A percentile compares a stretch with the other conserved stretches of the same genome.
Evolutionary conservation across 768 basidiomycete species (phyloP).

Genomic region (Lepiota brunneoincarnata): DNA sequence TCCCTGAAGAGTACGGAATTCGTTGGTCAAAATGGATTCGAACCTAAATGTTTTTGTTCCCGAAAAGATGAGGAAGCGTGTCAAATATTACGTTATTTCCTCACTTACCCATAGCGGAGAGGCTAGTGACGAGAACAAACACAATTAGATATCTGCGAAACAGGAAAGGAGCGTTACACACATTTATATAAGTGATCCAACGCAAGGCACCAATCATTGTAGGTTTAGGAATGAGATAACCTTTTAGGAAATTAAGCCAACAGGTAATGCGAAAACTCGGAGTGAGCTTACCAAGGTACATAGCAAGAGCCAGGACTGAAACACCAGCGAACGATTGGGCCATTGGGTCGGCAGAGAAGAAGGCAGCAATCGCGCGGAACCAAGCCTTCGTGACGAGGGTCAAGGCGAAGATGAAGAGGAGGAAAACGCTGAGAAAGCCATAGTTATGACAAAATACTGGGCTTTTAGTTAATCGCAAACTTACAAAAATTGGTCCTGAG

Average conservation of each 20-base stretch:
- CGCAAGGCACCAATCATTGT: slow-evolving; percentile 67
- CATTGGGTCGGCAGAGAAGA: slow-evolving; percentile 55
- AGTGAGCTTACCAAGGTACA: slow-evolving; percentile 26
- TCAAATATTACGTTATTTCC: too few relatives aligned
- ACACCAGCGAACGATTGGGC: slow-evolving; percentile 61
- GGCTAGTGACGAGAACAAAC: slow-evolving; percentile 8
- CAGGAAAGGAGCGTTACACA: slow-evolving; percentile 21
- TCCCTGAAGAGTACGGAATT: slow-evolving; percentile 72
- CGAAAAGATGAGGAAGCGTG: too few relatives aligned
- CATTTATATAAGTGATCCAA: slow-evolving; percentile 67
- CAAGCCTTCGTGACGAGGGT: slow-evolving; percentile 70
- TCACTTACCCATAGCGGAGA: slow-evolving; percentile 20
- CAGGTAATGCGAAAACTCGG: background rate
- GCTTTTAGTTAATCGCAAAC: background rate
- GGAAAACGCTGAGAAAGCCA: slow-evolving; percentile 42
- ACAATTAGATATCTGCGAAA: slow-evolving; percentile 6
- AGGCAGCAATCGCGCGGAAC: slow-evolving; percentile 70
- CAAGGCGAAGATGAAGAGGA: slow-evolving; percentile 54
- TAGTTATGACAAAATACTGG: background rate
- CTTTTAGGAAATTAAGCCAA: slow-evolving; percentile 8
- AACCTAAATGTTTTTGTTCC: slow-evolving; percentile 56
- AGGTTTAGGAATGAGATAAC: slow-evolving; percentile 49
- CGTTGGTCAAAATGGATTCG: slow-evolving; percentile 75
- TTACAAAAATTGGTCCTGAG: slow-evolving; percentile 8
- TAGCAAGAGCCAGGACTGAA: slow-evolving; percentile 25